Percentiles rank a stretch among this genome's conserved stretches.
These are phyloP conservation scores for Westerdykella ornata DNA, from an alignment of 2,329 filamentous ascomycete species.

Conservation along the genomic window DNA sequence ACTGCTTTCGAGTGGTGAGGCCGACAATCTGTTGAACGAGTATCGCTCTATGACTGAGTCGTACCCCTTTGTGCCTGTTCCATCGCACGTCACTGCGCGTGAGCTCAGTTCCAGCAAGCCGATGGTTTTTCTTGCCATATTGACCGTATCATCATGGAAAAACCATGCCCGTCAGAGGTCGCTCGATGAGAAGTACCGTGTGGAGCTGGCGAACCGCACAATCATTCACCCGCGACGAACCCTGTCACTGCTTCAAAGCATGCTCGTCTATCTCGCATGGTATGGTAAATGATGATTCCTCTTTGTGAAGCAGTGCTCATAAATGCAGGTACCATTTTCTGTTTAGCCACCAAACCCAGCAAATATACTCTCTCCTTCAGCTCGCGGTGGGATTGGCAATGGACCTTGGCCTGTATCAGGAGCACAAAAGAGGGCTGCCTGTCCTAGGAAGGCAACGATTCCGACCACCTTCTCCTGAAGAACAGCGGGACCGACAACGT, in stretches of 20 bases:
- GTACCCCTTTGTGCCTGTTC: slow-evolving; percentile 29
- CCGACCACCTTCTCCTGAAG: slow-evolving; percentile 8
- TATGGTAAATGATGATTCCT: slow-evolving; percentile 8
- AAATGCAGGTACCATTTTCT: slow-evolving; percentile 28
- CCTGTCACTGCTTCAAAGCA: slow-evolving; percentile 27
- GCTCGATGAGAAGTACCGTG: slow-evolving; percentile 24
- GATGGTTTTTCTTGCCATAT: slow-evolving; percentile 29
- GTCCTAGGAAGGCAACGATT: slow-evolving; percentile 11
- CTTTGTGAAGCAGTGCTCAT: slow-evolving; percentile 3
- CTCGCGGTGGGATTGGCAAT: slow-evolving; percentile 27
- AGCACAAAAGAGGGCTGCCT: slow-evolving; percentile 9
- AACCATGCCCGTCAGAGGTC: slow-evolving; percentile 21
- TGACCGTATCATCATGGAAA: slow-evolving; percentile 25
- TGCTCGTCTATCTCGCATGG: slow-evolving; percentile 32
- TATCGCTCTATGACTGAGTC: slow-evolving; percentile 25
- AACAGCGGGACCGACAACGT: slow-evolving; percentile 24
- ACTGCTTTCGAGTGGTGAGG: slow-evolving; percentile 19
- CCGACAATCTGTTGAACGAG: slow-evolving; percentile 20
- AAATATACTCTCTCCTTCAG: slow-evolving; percentile 28
- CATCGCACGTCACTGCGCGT: slow-evolving; percentile 8
- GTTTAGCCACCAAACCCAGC: slow-evolving; percentile 33
- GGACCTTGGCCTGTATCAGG: slow-evolving; percentile 26
- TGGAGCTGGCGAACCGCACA: slow-evolving; percentile 29
- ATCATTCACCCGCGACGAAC: slow-evolving; percentile 25
- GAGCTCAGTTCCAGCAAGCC: slow-evolving; percentile 20